Base-by-base conservation (phyloP, 2,329 filamentous ascomycete species). In the Neonectria coccinea region DNA sequence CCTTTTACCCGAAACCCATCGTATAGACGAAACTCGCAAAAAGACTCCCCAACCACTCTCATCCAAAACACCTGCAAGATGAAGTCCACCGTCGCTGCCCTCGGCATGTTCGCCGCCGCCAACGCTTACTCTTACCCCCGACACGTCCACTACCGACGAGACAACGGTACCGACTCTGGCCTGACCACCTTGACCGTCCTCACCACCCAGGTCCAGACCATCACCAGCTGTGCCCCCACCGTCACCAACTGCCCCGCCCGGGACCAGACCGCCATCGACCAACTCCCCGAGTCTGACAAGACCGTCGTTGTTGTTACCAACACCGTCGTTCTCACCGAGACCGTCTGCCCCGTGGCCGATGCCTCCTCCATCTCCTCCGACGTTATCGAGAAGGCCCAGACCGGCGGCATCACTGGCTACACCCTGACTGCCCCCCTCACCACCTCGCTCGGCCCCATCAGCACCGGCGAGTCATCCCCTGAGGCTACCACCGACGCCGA, bases 211-310 rank as follows among this genome's bases (percentile, higher is more conserved):
- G 78, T 86, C 68, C 79, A 84, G 66, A 89, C 86, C 77, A 81
- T 88, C 78, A 88, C 83, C 72, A 87, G 84, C 62, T 89, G 86
- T 75, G 84, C 81, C 67, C 79, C 86, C 60, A 85, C 83, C 61
- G 82, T 87, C 74, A 87, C 86, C 77, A 79, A 88, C 86, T 89
- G 87, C 78, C 80, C 81, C 59, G 76, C 77, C 65, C 66, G 66
- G 57, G 73, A 75, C 62, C 51, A 74, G 66, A 74, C 77, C 22
- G 77, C 70, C 56, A 71, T 79, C 56, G 75, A 75, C 56, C 70
- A 73, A 64, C 72, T 82, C 51, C 78, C 80, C 62, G 76, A 77
- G 67, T 70, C 73, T 14, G 75, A 79, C 67, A 77, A 75, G 72
- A 64, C 70, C 56, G 74, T 75, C 61, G 65, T 73, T 58, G 69